Evolutionary conservation across 1,139 yeast species (phyloP), one percentile per base, ranked within the genome.

Genomic region (Geotrichum citri-aurantii): DNA sequence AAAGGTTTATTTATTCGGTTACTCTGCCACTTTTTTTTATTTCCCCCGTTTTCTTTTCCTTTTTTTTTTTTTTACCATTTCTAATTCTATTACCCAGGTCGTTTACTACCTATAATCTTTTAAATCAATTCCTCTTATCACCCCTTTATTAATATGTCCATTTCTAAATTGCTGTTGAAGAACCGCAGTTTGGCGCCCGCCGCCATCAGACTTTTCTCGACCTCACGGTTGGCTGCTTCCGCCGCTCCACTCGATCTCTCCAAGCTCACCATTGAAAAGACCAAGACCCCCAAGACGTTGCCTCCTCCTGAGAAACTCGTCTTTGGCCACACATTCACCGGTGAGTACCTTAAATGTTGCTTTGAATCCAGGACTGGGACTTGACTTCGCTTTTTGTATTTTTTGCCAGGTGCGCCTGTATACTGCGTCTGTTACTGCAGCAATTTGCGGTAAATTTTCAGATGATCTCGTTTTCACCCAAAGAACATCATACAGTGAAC

Each of bases 241-340:
- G 53, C 50, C 31, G 52, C 58, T 55, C 49, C 53, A 47, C 76
- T 91, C 65, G 93, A 88, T 67, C 82, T 96, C 12, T 77, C 88
- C 31, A 86, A 85, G 69, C 75, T 93, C 61, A 74, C 74, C 57
- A 77, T 92, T 65, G 78, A 79, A 50, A 80, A 79, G 65, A 82
- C 86, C 56, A 68, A 78, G 27, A 68, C 77, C 7, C 95, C 96
- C 59, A 86, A 87, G 71, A 69, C 73, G 12, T 83, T 83, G 60
- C 78, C 85, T 57, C 86, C 96, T 56, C 84, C 86, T 64, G 93
- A 88, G 50, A 72, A 87, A 67, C 81, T 93, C 69, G 85, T 83
- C 48, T 93, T 93, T 73, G 99, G 99, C 63, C 83, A 86, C 71
- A 75, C 88, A 12, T 90, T 92, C 78, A 87, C 97, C 58, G 62